Percentiles rank a stretch among this genome's conserved stretches.
phyloP scores from a whole-genome alignment of 768 basidiomycete species.

The Suillus clintonianus region DNA sequence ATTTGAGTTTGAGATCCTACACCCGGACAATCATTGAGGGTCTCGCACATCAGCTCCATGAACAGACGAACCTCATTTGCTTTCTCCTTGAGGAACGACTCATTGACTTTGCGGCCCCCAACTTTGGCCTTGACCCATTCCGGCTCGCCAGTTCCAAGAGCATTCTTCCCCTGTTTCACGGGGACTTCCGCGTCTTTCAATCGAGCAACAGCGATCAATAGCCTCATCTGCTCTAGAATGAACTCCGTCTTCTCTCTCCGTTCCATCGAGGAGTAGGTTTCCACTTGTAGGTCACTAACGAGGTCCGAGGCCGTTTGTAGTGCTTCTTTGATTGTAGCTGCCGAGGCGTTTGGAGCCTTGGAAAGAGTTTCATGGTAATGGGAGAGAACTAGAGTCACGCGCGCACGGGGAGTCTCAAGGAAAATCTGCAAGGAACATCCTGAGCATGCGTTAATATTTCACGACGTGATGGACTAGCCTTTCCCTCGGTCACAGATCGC shows the following conservation, averaged over 20 bases:
- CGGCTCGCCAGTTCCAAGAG: conserved; percentile 70
- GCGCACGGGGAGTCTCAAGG: conserved; percentile 93
- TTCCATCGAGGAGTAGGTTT: conserved; percentile 99
- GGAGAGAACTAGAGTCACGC: conserved; percentile 86
- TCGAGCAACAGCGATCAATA: conserved; percentile 76
- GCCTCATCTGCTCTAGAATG: conserved; percentile 95
- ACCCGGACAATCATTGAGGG: not conserved
- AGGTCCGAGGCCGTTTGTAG: conserved; percentile 88
- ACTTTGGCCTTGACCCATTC: conserved; percentile 95
- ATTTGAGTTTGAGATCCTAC: conserved; percentile 94
- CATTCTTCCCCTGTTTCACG: conserved; percentile 57
- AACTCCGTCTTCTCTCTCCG: conserved; percentile 98
- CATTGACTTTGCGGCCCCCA: conserved; percentile 91
- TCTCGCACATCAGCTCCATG: conserved; percentile 3
- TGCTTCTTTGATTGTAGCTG: conserved; percentile 56
- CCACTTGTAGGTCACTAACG: conserved; percentile 93
- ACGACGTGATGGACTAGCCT: conserved; percentile 54
- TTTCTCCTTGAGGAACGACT: conserved; percentile 86
- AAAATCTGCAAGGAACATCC: conserved; percentile 71
- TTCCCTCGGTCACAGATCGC: conserved; percentile 92
- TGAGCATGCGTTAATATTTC: conserved; percentile 1
- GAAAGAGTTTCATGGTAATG: conserved; percentile 79
- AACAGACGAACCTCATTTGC: conserved; percentile 74
- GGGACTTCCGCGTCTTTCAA: conserved; percentile 68
- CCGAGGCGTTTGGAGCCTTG: conserved; percentile 42